Evolutionary conservation across 805 yeast genomes (phyloP), one percentile per base, ranked within the genome.

Genomic region (Kodamaea neixiangensis): DNA sequence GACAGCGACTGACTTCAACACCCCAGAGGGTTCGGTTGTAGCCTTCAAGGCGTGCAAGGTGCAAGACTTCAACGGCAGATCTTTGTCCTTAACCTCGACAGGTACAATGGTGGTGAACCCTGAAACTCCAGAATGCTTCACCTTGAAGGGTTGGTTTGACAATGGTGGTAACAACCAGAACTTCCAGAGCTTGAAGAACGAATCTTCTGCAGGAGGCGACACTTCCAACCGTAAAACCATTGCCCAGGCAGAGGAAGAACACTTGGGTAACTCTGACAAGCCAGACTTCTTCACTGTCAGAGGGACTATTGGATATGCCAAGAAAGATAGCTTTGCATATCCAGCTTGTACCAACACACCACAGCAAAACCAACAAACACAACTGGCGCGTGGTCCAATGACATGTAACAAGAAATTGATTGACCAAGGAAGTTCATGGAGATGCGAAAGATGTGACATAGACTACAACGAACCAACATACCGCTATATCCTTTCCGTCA

Each of bases 111-210:
- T 83, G 34, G 78, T 88, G 10, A 89, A 89, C 61, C 99, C 99
- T 1, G 97, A 92, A 63, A 80, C 88, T 18, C 85, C 89, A 15
- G 97, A 90, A 66, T 93, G 97, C 3, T 90, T 83, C 66, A 78
- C 82, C 49, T 78, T 94, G 58, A 89, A 90, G 68, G 98, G 98
- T 5, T 94, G 99, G 99, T 94, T 83, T 63, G 96, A 90, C 62
- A 80, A 86, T 38, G 83, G 80, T 58, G 97, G 97, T 37, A 77
- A 78, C 18, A 69, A 74, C 48, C 83, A 82, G 50, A 70, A 67
- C 37, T 91, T 88, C 73, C 80, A 81, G 58, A 73, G 84, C 9
- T 68, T 89, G 64, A 84, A 81, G 61, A 66, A 72, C 5, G 91
- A 85, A 57, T 54, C 71, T n/a, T 53, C 73, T 1, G 61, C 65